Evolutionary conservation across 1,284 basidiomycete genomes (phyloP), one percentile per base, ranked within the genome.

Genomic region (Apiotrichum sp.): DNA sequence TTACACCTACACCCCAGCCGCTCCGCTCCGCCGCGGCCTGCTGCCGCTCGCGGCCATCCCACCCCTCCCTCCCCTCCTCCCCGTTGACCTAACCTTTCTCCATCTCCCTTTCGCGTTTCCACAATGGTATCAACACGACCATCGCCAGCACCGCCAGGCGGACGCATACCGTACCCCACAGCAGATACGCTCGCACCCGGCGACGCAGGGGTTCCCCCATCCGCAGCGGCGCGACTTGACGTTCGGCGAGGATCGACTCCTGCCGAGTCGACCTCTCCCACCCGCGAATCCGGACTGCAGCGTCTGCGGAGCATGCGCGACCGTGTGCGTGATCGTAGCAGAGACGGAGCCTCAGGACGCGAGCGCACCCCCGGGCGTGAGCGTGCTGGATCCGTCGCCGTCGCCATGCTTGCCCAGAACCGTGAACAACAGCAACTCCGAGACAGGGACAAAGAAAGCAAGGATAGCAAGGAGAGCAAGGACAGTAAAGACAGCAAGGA

Each of bases 71-170:
- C n/a, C n/a, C n/a, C n/a, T n/a, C n/a, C n/a, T n/a, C n/a, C n/a
- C n/a, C n/a, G n/a, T n/a, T n/a, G n/a, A n/a, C n/a, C n/a, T n/a
- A n/a, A n/a, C n/a, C n/a, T n/a, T n/a, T n/a, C n/a, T n/a, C n/a
- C n/a, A n/a, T n/a, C n/a, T n/a, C n/a, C n/a, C n/a, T n/a, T n/a
- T n/a, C n/a, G n/a, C n/a, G n/a, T n/a, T n/a, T 41, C 40, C 40
- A 41, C n/a, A 13, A 74, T 74, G 72, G 71, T 72, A 8, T 72
- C 70, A 3, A 59, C 71, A 33, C 56, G 71, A 48, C 71, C 71
- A 14, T 57, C 69, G n/a, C 71, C 71, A 8, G 53, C 57, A 3
- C 71, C 70, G 7, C 63, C 62, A 8, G 50, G 58, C 16, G 70
- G 72, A 13, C 63, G 72, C 8, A 61, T 72, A 32, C 61, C 69